Evolutionary conservation across 257 asterid species (phyloP).

Genomic region (Gentiana straminea): DNA sequence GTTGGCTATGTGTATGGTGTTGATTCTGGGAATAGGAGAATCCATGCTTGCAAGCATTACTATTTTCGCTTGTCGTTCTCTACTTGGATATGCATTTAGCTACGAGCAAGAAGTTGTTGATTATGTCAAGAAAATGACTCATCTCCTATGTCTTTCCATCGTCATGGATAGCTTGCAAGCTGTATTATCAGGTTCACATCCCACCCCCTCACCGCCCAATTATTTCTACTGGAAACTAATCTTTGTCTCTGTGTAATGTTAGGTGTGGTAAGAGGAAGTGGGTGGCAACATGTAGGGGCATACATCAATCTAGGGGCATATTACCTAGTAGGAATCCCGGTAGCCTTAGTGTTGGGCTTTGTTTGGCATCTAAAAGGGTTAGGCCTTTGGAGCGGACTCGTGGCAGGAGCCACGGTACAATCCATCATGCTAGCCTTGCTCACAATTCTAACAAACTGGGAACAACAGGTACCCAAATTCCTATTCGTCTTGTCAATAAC

Average conservation of each 20-base stretch:
- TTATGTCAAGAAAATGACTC: slow-evolving; percentile 50
- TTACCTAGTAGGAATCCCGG: slow-evolving; percentile 69
- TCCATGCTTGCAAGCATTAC: slow-evolving; percentile 30
- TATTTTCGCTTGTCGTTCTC: slow-evolving; percentile 22
- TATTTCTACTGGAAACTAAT: too few species aligned
- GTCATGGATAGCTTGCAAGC: slow-evolving; percentile 53
- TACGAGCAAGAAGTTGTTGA: slow-evolving; percentile 38
- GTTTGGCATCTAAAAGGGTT: slow-evolving; percentile 37
- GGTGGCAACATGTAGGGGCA: slow-evolving; percentile 89
- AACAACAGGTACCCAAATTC: slow-evolving; percentile 38
- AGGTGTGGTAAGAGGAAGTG: slow-evolving; percentile 80
- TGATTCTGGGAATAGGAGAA: slow-evolving; percentile 38
- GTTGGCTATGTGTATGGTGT: slow-evolving; percentile 30
- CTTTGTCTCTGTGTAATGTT: neutral
- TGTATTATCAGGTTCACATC: slow-evolving; percentile 41
- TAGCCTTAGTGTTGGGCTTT: slow-evolving; percentile 57
- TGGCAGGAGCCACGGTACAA: slow-evolving; percentile 54
- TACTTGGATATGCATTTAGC: slow-evolving; percentile 52
- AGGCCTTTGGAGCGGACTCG: slow-evolving; percentile 74
- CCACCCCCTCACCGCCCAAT: neutral
- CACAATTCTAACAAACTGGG: slow-evolving; percentile 59
- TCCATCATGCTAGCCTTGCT: slow-evolving; percentile 31
- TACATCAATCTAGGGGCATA: slow-evolving; percentile 68
- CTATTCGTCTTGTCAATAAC: neutral
- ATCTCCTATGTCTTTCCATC: slow-evolving; percentile 47